Percentiles rank a stretch among this genome's conserved stretches.
Evolutionary conservation across 1,284 basidiomycete species (phyloP).

Genomic region (Mycena citricolor): DNA sequence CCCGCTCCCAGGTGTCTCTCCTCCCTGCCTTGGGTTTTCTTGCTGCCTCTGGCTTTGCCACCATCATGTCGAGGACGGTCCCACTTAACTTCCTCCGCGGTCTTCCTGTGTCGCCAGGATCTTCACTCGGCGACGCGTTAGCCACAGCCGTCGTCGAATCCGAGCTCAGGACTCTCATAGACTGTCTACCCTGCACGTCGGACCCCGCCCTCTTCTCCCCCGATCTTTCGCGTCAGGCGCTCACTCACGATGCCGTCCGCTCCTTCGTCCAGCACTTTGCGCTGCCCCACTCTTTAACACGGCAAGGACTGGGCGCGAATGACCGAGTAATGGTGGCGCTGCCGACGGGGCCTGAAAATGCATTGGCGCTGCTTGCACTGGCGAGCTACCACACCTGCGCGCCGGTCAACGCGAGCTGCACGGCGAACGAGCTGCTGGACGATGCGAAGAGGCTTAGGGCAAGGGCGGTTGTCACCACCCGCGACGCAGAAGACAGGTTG

Average conservation of each 20-base stretch:
- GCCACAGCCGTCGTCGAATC: conserved; percentile 32
- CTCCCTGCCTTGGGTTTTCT: conserved; percentile 9
- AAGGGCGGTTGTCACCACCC: conserved; percentile 40
- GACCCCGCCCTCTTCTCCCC: conserved; percentile 36
- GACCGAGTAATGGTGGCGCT: conserved; percentile 44
- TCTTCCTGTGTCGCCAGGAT: conserved; percentile 25
- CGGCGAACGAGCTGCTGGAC: conserved; percentile 40
- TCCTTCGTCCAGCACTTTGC: conserved; percentile 38
- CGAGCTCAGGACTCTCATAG: conserved; percentile 35
- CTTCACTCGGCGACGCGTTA: conserved; percentile 38
- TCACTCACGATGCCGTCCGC: conserved; percentile 31
- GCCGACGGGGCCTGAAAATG: conserved; percentile 46
- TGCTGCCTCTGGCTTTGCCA: background rate
- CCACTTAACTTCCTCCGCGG: conserved; percentile 35
- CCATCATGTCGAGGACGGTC: conserved; percentile 30
- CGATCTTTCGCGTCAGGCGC: conserved; percentile 26
- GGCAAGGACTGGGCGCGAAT: conserved; percentile 35
- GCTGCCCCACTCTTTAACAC: conserved; percentile 34
- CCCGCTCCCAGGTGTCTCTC: conserved; percentile 9
- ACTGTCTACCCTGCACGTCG: conserved; percentile 36
- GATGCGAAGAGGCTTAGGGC: conserved; percentile 39
- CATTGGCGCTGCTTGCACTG: conserved; percentile 41
- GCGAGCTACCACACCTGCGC: conserved; percentile 44
- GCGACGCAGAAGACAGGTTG: conserved; percentile 38
- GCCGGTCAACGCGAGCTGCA: conserved; percentile 45